phyloP scores from a whole-genome alignment of 78 protist genomes.

The Dictyostelium intermedium region DNA sequence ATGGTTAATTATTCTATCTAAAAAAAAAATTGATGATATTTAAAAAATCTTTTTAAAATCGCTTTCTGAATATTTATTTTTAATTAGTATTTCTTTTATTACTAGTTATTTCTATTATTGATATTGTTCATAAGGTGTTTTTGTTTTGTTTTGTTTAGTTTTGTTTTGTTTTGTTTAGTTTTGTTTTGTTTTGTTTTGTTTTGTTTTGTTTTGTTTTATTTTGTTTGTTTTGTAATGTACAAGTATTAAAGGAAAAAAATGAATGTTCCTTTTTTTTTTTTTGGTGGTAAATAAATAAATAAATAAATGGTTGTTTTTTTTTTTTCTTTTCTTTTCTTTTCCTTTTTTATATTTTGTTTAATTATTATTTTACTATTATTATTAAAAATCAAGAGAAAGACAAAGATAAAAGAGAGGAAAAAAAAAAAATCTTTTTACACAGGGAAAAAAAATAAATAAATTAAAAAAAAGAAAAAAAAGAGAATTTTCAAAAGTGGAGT shows the following conservation, averaged over 20 bases:
- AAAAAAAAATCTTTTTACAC: too few species aligned
- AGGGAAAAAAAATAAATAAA: too few species aligned
- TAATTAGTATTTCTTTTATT: neutral
- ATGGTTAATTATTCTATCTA: neutral
- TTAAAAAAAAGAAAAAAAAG: too few species aligned
- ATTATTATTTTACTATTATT: too few species aligned
- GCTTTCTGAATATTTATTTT: neutral
- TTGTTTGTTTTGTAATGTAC: neutral
- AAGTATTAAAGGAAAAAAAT: neutral
- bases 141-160: neutral
- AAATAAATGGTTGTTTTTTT: too few species aligned
- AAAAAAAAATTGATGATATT: neutral
- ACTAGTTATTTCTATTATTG: neutral
- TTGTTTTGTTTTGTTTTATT: neutral
- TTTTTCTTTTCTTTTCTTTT: too few species aligned
- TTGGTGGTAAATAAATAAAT: too few species aligned
- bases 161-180: neutral
- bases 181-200: too few species aligned
- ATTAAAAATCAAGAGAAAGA: neutral
- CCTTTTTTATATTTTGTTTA: too few species aligned
- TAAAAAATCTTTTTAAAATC: constrained; percentile 12
- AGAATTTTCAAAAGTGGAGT: neutral
- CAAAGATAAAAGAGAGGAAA: too few species aligned
- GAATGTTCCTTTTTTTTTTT: neutral
- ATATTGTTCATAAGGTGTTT: neutral